These are phyloP conservation scores for Erigeron philadelphicus DNA, from an alignment of 140 eudicot species.

Conservation along the genomic window DNA sequence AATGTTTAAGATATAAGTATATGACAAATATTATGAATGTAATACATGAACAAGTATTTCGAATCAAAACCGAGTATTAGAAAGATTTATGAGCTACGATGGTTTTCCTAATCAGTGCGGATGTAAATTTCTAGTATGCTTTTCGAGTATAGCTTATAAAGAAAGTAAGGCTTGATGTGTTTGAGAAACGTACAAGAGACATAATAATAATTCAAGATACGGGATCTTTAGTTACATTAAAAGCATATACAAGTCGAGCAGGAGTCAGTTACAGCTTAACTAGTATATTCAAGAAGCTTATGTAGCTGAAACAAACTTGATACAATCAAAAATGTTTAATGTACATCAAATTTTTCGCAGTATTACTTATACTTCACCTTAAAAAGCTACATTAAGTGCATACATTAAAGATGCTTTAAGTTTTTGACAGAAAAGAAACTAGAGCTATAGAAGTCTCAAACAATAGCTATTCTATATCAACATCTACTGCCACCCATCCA, in stretches of 20 bases:
- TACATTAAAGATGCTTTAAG: too few relatives aligned
- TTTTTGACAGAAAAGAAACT: not conserved
- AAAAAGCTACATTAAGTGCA: too few relatives aligned
- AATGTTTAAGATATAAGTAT: not conserved
- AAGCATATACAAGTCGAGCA: not conserved
- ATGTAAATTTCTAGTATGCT: not conserved
- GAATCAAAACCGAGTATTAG: not conserved
- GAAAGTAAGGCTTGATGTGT: not conserved
- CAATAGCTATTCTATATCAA: not conserved
- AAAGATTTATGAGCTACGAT: not conserved
- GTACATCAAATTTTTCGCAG: too few relatives aligned
- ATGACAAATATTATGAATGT: not conserved
- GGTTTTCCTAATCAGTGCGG: not conserved
- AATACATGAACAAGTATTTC: not conserved
- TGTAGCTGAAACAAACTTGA: too few relatives aligned
- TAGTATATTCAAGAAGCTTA: too few relatives aligned
- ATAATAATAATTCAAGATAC: not conserved
- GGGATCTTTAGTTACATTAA: not conserved
- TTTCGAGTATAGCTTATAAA: not conserved
- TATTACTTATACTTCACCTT: too few relatives aligned
- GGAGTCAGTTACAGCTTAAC: not conserved
- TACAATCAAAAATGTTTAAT: too few relatives aligned
- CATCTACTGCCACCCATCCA: not conserved
- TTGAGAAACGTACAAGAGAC: not conserved
- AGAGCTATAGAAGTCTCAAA: not conserved